Base-by-base conservation (phyloP, 169 alveolate species). In the Plasmodium gonderi region DNA sequence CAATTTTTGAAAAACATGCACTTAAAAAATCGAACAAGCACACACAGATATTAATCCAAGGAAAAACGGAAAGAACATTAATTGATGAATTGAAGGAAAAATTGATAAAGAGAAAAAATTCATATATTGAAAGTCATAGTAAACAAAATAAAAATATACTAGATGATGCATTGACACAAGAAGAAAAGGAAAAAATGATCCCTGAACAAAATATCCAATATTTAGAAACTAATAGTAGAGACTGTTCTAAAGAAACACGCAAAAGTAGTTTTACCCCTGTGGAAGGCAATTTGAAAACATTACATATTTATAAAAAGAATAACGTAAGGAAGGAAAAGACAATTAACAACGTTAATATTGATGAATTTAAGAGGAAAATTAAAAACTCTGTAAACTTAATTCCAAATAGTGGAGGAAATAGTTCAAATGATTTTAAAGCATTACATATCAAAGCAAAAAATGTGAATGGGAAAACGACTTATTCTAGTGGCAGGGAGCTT, bases 51-150 rank as follows among this genome's bases (percentile, higher is more conserved):
- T 40, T 74, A 38, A 49, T 12, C 42, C 11, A 23, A 38, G 87
- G 12, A 78, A 78, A 14, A 26, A 78, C 9, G 11, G 23, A 60
- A 47, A 60, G 45, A 49, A 49, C 47, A 23, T 49, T 78, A 78
- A 78, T 78, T 7, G 74, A 78, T 17, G 87, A 78, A 78, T 49
- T 80, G 40, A 65, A 40, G 47, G 72, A 64, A 80, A 80, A 36
- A 80, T 69, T 64, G 47, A 65, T 64, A 69, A 64, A 80, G 91
- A 40, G 79, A 69, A 80, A 80, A 64, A 80, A 80, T 80, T 80
- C 40, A 33, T 23, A 42, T 64, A 14, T 29, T 80, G 80, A 36
- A 65, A 36, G 23, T 80, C 68, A n/a, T 42, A 65, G 72, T 12
- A 76, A 64, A 65, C 29, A 60, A 80, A 65, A 65, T 65, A 64